Base-by-base conservation (phyloP, 352 stramenopile species). In the Globisporangium irregulare region DNA sequence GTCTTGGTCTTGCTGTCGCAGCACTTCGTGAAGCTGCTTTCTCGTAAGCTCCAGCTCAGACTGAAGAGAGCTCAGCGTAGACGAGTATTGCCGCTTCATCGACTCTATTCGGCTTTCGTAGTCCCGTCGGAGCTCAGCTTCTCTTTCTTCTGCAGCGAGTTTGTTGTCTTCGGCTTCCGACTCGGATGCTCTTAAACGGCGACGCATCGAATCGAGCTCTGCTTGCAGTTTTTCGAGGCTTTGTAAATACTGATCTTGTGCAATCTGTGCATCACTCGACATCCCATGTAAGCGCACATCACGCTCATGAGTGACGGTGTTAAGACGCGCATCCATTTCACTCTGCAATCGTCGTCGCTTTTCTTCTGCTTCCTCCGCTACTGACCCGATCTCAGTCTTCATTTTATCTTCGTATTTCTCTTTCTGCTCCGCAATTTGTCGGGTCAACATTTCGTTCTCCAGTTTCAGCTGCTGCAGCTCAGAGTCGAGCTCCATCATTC, bases 401-500 rank as follows among this genome's bases (percentile, higher is more conserved):
- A 90, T 24, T 3, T 62, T 67, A 5, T 68, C 70, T 25, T 91
- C 77, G 20, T 87, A 80, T 20, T 64, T 68, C 2, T 69, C 73
- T 18, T 75, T 72, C 60, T 92, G 80, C 18, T 92, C 85, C 4
- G 59, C 57, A 3, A 76, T 62, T 36, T 90, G 81, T 22, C 87
- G 79, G 24, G 34, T 76, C 4, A 92, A 67, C 72, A 92, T 80
- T 25, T 93, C 85, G 51, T 91, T 92, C 62, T 92, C 83, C 9
- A 91, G 73, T 41, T 84, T 87, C 24, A 89, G 69, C 53, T 93
- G 85, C 64, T 90, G 79, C 53, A 88, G 57, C 22, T 93, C 85
- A 1, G 69, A 73, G 24, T 91, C 85, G 12, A 92, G 36, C 24
- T 93, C 83, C 67, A 91, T 78, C 9, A 79, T 36, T 55, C 78